Percentiles rank a stretch among this genome's conserved stretches.
Conservation (phyloP, 1,284 basidiomycete genomes). For the Cystobasidiaceae sp. region DNA sequence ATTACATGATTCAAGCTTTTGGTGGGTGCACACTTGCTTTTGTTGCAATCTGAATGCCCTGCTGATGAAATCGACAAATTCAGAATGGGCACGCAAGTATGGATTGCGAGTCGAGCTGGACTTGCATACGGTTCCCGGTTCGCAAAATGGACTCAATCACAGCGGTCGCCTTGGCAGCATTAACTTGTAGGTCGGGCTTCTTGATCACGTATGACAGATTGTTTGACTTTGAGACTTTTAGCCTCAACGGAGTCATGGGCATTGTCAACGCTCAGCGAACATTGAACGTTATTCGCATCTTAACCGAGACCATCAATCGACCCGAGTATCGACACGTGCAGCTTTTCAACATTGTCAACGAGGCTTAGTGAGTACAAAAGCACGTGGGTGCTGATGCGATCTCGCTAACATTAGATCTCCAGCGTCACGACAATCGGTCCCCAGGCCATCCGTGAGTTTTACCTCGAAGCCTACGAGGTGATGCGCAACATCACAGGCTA, state of each 20-base stretch:
- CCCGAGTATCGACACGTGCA: constrained; percentile 42
- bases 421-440: constrained; percentile 5
- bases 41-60: background rate
- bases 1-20: constrained; percentile 50
- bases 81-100: constrained; percentile 78
- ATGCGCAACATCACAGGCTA: constrained; percentile 54
- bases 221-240: constrained; percentile 29
- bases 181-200: constrained; percentile 53
- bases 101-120: constrained; percentile 79
- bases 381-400: background rate
- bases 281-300: constrained; percentile 43
- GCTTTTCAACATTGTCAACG: constrained; percentile 44
- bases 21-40: background rate
- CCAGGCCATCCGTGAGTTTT: constrained; percentile 31
- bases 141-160: constrained; percentile 59
- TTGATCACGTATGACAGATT: background rate
- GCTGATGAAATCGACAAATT: no score
- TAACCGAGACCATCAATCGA: constrained; percentile 45
- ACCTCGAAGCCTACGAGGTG: constrained; percentile 40
- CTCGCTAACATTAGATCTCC: background rate
- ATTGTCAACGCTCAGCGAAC: constrained; percentile 46
- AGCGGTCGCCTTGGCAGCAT: constrained; percentile 47
- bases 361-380: constrained; percentile 42
- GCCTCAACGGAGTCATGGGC: constrained; percentile 54
- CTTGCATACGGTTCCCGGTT: constrained; percentile 70